Conservation (phyloP, 2,329 filamentous ascomycete species). For the Cercospora sp. region DNA sequence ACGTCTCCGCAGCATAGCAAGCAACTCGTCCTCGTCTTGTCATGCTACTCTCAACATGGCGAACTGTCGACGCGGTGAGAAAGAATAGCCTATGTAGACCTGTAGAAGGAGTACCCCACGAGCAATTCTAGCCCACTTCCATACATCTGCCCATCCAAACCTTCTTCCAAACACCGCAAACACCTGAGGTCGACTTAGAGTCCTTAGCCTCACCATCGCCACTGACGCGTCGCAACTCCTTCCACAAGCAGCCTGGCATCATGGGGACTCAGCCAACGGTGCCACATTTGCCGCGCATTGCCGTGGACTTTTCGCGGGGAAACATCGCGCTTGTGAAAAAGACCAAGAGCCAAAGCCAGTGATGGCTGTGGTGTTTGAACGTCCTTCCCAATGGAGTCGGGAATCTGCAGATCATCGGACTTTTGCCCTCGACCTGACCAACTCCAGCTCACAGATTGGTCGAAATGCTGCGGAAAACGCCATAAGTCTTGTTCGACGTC, state of each 20-base stretch:
- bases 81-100: background rate
- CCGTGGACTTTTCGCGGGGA: background rate
- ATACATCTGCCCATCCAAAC: background rate
- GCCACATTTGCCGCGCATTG: background rate
- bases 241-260: background rate
- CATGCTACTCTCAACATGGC: background rate
- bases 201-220: background rate
- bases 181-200: background rate
- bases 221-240: slow-evolving; percentile 1
- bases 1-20: background rate
- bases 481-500: background rate
- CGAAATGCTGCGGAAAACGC: background rate
- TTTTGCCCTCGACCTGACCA: background rate
- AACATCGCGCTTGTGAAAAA: background rate
- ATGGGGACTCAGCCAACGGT: background rate
- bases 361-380: background rate
- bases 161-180: background rate
- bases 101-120: background rate
- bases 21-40: background rate
- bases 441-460: background rate
- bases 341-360: background rate
- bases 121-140: background rate
- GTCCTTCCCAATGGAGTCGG: background rate
- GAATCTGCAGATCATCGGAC: background rate
- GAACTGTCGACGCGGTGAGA: background rate